Conservation (phyloP, 1,284 basidiomycete genomes). For the Pseudozyma hubeiensis region DNA sequence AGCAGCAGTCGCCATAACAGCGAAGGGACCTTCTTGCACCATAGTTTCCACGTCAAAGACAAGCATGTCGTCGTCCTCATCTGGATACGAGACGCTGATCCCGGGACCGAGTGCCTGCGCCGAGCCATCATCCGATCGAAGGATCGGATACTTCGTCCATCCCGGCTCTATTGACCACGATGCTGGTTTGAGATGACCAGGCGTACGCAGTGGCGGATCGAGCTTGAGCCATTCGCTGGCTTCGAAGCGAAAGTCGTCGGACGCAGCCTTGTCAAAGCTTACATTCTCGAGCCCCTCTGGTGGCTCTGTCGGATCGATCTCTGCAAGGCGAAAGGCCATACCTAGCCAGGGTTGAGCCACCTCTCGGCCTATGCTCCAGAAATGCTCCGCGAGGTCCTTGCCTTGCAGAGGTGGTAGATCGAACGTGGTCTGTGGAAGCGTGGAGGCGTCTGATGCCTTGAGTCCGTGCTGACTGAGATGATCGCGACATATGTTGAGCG, state of each 20-base stretch:
- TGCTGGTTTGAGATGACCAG: slow-evolving; percentile 71
- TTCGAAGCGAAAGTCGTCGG: slow-evolving; percentile 37
- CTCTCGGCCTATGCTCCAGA: slow-evolving; percentile 80
- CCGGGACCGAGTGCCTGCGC: slow-evolving; percentile 50
- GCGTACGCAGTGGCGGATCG: slow-evolving; percentile 44
- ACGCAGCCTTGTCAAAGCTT: slow-evolving; percentile 3
- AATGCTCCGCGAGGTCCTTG: slow-evolving; percentile 85
- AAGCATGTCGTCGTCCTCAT: slow-evolving; percentile 77
- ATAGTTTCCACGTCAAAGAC: slow-evolving; percentile 96
- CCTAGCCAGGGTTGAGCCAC: slow-evolving; percentile 84
- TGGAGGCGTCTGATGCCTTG: slow-evolving; percentile 81
- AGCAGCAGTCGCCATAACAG: slow-evolving; percentile 90
- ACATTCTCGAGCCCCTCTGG: slow-evolving; percentile 67
- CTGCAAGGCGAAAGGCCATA: slow-evolving; percentile 78
- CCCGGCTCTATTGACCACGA: slow-evolving; percentile 82
- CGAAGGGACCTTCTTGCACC: slow-evolving; percentile 81
- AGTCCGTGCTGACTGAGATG: slow-evolving; percentile 85
- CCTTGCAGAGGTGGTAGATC: slow-evolving; percentile 87
- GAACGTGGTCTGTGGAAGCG: slow-evolving; percentile 82
- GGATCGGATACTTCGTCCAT: slow-evolving; percentile 86
- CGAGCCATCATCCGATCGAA: slow-evolving; percentile 63
- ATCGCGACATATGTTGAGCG: slow-evolving; percentile 80
- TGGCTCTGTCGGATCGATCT: slow-evolving; percentile 74
- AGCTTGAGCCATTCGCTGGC: slow-evolving; percentile 60
- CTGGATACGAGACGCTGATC: slow-evolving; percentile 67